These are phyloP conservation scores for Triglochin maritima DNA, from an alignment of 106 monocot genomes.

Conservation along the genomic window DNA sequence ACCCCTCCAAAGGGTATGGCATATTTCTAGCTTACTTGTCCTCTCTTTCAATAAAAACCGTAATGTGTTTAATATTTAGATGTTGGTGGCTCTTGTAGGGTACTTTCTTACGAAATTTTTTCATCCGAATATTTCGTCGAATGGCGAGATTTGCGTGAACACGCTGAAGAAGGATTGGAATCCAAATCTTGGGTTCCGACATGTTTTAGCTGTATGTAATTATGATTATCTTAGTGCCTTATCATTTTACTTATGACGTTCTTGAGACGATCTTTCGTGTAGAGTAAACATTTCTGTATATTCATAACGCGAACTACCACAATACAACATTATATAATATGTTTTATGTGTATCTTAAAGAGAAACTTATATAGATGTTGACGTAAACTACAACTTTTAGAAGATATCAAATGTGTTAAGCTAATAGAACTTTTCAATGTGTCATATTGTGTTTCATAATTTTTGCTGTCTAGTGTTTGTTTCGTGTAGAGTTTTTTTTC, in stretches of 20 bases:
- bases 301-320: too few relatives aligned
- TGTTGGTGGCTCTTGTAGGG: conserved; percentile 26
- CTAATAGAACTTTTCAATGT: too few relatives aligned
- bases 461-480: too few relatives aligned
- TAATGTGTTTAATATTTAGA: too few relatives aligned
- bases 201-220: conserved; percentile 63
- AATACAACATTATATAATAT: too few relatives aligned
- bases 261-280: neutral
- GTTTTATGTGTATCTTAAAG: too few relatives aligned
- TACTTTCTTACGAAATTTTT: conserved; percentile 93
- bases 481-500: too few relatives aligned
- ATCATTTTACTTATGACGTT: neutral
- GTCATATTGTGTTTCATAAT: too few relatives aligned
- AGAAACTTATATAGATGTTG: too few relatives aligned
- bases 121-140: conserved; percentile 90
- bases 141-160: conserved; percentile 96
- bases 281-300: neutral
- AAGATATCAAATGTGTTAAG: too few relatives aligned
- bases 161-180: conserved; percentile 98
- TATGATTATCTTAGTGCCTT: neutral
- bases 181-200: conserved; percentile 73
- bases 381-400: too few relatives aligned
- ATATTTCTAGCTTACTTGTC: neutral
- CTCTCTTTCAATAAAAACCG: too few relatives aligned
- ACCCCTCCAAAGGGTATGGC: conserved; percentile 83